Base-by-base conservation (phyloP, 805 yeast genomes). In the Saccharomycopsis sp. region DNA sequence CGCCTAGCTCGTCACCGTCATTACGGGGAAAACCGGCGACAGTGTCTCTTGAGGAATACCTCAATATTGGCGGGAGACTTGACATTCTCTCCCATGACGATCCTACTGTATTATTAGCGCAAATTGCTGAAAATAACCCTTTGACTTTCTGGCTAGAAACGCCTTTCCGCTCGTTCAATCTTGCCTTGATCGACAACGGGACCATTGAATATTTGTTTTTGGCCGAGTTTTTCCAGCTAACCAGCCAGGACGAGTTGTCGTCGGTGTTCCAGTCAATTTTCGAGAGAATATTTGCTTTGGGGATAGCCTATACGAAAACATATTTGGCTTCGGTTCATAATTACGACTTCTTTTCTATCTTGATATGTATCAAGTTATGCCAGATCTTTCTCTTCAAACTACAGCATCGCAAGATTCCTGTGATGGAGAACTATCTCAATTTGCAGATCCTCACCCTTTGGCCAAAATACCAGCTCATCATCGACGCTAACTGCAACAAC, bases 401-500 rank as follows among this genome's bases (percentile, higher is more conserved):
- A 23, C 91, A 87, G 66, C 85, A 81, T 61, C 77, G 88, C 59
- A 80, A 79, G 57, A 82, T 87, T 1, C 91, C 95, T 0, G 83
- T 83, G 3, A 72, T 84, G 68, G 89, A 85, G 61, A 87, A 82
- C 59, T 88, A 86, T 68, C 75, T 86, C 62, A 83, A 87, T 64
- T 74, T 81, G 15, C 82, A 87, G 61, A 70, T 84, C 61, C 79
- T 89, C 54, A 69, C 79, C 2, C 72, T 92, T 51, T 94, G 98
- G 98, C 97, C 97, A 0, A 82, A 80, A 59, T 87, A 91, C 66
- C 91, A 91, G 65, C 77, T 76, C 51, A 74, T 89, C 37, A 79
- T 91, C 48, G 97, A 91, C 67, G 72, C 80, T 37, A 89, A 92
- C 64, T 85, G 96, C 64, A 87, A 83, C 20, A 80, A 84, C 53